Conservation (phyloP, 169 alveolate species). For the Eimeria falciformis region DNA sequence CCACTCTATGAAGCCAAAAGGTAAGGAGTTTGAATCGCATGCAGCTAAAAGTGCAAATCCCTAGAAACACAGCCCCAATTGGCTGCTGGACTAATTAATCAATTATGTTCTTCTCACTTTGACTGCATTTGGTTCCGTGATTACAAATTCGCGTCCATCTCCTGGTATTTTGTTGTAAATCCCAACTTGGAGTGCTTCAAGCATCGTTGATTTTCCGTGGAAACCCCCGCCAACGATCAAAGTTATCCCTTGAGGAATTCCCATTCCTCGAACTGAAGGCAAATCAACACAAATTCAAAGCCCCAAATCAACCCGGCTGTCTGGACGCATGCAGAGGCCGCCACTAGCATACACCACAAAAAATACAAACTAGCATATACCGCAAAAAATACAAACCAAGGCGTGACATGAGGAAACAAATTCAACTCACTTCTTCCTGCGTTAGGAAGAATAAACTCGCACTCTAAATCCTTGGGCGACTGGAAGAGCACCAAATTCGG, state of each 20-base stretch:
- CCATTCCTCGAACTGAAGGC: slow-evolving; percentile 83
- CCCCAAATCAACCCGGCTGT: background rate
- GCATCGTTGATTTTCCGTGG: slow-evolving; percentile 88
- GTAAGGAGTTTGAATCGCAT: background rate
- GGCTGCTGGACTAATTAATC: background rate
- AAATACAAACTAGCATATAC: no score
- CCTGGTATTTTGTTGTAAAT: slow-evolving; percentile 87
- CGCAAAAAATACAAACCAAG: background rate
- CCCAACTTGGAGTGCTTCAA: slow-evolving; percentile 86
- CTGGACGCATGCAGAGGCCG: background rate
- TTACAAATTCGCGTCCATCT: slow-evolving; percentile 89
- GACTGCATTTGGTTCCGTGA: slow-evolving; percentile 83
- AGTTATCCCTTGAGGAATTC: slow-evolving; percentile 84
- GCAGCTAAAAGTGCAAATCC: no score
- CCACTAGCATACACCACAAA: background rate
- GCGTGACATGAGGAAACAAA: background rate
- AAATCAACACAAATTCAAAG: background rate
- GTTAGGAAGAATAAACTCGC: slow-evolving; percentile 63
- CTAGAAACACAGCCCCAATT: no score
- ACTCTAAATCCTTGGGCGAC: slow-evolving; percentile 68
- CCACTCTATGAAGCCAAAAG: no score
- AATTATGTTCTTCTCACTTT: slow-evolving; percentile 78
- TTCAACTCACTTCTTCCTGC: slow-evolving; percentile 25
- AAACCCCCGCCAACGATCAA: slow-evolving; percentile 90
- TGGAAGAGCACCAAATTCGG: slow-evolving; percentile 64